These are phyloP conservation scores for Hyaloscypha hepaticicola DNA, from an alignment of 495 filamentous ascomycete genomes.

Conservation along the genomic window DNA sequence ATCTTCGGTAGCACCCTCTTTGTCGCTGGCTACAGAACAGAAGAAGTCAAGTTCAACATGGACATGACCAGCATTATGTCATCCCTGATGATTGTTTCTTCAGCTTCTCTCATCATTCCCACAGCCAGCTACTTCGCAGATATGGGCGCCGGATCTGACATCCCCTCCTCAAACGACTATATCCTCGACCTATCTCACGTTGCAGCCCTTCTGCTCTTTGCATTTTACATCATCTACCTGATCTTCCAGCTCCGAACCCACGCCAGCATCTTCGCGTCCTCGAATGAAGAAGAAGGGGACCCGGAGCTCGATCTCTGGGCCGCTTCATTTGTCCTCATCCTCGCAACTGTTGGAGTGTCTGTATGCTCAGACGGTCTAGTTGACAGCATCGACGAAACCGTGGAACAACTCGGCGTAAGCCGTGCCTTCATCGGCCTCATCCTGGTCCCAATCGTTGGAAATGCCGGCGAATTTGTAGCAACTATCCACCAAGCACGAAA, in stretches of 20 bases:
- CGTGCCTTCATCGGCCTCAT: constrained; percentile 75
- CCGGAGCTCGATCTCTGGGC: constrained; percentile 23
- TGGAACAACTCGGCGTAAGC: constrained; percentile 28
- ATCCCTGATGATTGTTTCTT: constrained; percentile 36
- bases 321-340: constrained; percentile 27
- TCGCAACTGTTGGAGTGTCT: constrained; percentile 34
- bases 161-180: neutral
- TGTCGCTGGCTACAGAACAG: neutral
- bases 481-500: constrained; percentile 80
- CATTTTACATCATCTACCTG: constrained; percentile 14
- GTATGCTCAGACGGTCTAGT: constrained; percentile 37
- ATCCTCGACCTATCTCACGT: constrained; percentile 15
- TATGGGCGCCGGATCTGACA: neutral
- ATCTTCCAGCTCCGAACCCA: constrained; percentile 20
- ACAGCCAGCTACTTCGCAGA: constrained; percentile 39
- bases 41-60: constrained; percentile 53
- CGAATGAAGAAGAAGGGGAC: constrained; percentile 17
- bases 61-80: constrained; percentile 34
- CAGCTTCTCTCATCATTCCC: constrained; percentile 35
- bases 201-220: constrained; percentile 13
- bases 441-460: constrained; percentile 86
- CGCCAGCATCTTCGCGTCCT: neutral
- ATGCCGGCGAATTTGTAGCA: constrained; percentile 85
- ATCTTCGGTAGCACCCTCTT: constrained; percentile 6
- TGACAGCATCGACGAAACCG: constrained; percentile 34